Evolutionary conservation across 2,329 filamentous ascomycete species (phyloP).

Genomic region (Aureobasidium zeae): DNA sequence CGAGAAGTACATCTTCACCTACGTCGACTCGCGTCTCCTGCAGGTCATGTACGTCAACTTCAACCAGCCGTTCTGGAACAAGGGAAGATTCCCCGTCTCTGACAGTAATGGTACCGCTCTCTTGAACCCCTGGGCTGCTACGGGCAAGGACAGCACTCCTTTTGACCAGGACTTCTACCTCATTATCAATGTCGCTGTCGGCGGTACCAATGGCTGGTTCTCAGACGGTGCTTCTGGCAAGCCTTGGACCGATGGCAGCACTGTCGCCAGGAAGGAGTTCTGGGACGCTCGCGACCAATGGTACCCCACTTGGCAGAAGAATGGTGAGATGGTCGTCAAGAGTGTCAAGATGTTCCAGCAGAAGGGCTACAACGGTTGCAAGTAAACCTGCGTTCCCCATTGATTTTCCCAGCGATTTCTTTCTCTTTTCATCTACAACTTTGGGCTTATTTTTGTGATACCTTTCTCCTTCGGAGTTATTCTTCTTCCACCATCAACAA

Average conservation of each 20-base stretch:
- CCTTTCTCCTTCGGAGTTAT: conserved; percentile 13
- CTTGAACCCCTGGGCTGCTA: conserved; percentile 31
- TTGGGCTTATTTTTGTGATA: conserved; percentile 7
- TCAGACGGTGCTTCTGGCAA: conserved; percentile 61
- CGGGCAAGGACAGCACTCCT: conserved; percentile 30
- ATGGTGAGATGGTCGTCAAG: conserved; percentile 33
- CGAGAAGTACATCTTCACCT: conserved; percentile 80
- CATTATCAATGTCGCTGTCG: conserved; percentile 34
- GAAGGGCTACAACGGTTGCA: conserved; percentile 39
- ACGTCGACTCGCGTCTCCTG: conserved; percentile 68
- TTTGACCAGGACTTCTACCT: conserved; percentile 36
- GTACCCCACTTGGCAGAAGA: conserved; percentile 30
- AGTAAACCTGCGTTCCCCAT: conserved; percentile 12
- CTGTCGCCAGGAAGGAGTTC: conserved; percentile 64
- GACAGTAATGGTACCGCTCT: conserved; percentile 30
- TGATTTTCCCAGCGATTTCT: conserved; percentile 3
- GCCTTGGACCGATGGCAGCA: conserved; percentile 65
- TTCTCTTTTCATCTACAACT: not conserved
- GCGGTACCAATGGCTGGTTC: conserved; percentile 58
- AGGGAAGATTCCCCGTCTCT: conserved; percentile 29
- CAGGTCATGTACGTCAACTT: conserved; percentile 67
- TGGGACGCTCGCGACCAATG: conserved; percentile 47
- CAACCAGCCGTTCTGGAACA: conserved; percentile 32
- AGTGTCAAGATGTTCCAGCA: conserved; percentile 41
- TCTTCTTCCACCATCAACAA: not conserved